Percentiles rank a stretch among this genome's conserved stretches.
phyloP scores from a whole-genome alignment of 2,329 filamentous ascomycete species.

The Sarocladiaceae sp. region DNA sequence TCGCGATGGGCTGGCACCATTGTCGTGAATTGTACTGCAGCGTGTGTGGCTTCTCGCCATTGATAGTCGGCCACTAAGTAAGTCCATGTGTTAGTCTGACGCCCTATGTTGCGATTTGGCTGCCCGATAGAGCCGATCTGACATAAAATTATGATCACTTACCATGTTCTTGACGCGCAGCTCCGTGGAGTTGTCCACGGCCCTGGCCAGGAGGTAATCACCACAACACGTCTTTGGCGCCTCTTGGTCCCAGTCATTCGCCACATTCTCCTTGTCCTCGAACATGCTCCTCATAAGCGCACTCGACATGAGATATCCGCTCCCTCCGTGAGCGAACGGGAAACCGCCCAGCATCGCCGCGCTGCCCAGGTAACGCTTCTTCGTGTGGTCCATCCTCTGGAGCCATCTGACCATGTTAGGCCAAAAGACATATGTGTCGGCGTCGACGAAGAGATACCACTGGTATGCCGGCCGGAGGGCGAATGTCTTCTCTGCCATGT shows the following conservation, averaged over 20 bases:
- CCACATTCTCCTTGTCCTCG: constrained; percentile 36
- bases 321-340: constrained; percentile 52
- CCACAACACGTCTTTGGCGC: constrained; percentile 44
- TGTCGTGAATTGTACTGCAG: constrained; percentile 41
- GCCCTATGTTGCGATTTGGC: too few species aligned
- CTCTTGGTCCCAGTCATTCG: constrained; percentile 39
- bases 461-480: constrained; percentile 44
- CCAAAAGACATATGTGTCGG: constrained; percentile 55
- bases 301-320: constrained; percentile 49
- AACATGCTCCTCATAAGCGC: constrained; percentile 45
- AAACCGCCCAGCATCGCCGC: constrained; percentile 36
- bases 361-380: constrained; percentile 47
- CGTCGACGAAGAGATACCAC: constrained; percentile 58
- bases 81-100: too few species aligned
- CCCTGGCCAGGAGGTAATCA: constrained; percentile 44
- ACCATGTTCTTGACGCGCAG: constrained; percentile 37
- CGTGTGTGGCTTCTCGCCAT: constrained; percentile 50
- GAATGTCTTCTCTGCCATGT: constrained; percentile 53
- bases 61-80: constrained; percentile 46
- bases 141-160: too few species aligned
- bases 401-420: constrained; percentile 48
- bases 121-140: too few species aligned
- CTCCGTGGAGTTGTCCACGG: constrained; percentile 39
- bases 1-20: constrained; percentile 53
- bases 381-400: constrained; percentile 33